These are phyloP conservation scores for Cladosporium phlei DNA, from an alignment of 2,329 filamentous ascomycete species.

Conservation along the genomic window DNA sequence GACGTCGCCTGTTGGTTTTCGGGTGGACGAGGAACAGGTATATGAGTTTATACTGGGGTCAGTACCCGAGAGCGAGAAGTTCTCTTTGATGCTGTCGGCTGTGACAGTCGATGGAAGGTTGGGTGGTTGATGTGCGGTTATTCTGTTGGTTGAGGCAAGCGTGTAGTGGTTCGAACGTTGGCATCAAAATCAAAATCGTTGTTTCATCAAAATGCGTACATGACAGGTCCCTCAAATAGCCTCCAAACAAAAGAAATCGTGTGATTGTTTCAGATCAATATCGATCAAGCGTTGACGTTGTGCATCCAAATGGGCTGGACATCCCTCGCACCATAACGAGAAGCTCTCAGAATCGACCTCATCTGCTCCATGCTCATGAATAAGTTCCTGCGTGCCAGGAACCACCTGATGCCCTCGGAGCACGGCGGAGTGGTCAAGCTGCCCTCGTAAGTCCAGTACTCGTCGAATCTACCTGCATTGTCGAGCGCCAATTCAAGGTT, in stretches of 20 bases:
- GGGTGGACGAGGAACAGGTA: neutral
- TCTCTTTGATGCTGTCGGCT: too few species aligned
- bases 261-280: too few species aligned
- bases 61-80: too few species aligned
- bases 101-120: too few species aligned
- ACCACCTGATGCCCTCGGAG: slow-evolving; percentile 46
- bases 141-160: too few species aligned
- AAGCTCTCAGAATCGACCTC: slow-evolving; percentile 42
- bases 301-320: slow-evolving; percentile 48
- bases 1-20: slow-evolving; percentile 1
- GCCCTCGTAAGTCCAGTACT: slow-evolving; percentile 48
- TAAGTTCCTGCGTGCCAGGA: slow-evolving; percentile 39
- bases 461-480: slow-evolving; percentile 37
- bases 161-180: too few species aligned
- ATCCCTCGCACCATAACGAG: slow-evolving; percentile 42
- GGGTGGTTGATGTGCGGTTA: too few species aligned
- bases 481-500: slow-evolving; percentile 33
- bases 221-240: too few species aligned
- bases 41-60: too few species aligned
- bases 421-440: slow-evolving; percentile 47
- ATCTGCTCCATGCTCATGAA: slow-evolving; percentile 45
- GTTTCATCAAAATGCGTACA: too few species aligned
- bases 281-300: slow-evolving; percentile 35
- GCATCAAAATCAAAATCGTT: too few species aligned
- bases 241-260: too few species aligned